Evolutionary conservation across 106 monocot genomes (phyloP), one percentile per base, ranked within the genome.

Genomic region (Platanthera zijinensis): DNA sequence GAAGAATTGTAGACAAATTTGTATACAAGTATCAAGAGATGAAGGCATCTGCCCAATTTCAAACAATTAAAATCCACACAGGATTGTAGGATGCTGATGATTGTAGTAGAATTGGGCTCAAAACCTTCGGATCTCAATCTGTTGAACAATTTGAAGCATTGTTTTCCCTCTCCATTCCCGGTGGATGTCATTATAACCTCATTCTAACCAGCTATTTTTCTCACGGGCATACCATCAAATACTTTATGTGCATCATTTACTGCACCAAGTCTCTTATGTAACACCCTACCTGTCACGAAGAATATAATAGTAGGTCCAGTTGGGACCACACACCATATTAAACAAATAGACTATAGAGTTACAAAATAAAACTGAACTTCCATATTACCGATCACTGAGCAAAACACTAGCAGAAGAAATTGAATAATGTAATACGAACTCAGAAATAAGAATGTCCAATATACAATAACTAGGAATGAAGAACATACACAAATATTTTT

Each of bases 61-160:
- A 85, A 56, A 57, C 32, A 54, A 18, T 62, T 50, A 68, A 82
- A 78, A 69, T 78, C 71, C 4, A 72, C 49, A 45, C 79, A 82
- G 8, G 70, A 30, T 50, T 66, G 78, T n/a, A 85, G 73, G 12
- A 79, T 50, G 28, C 71, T 18, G 10, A 51, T 51, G 2, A 85
- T n/a, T n/a, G 79, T 82, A 49, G 10, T 48, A 2, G 82, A 82
- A 73, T 82, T 57, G 15, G 81, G 85, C 45, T 62, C 21, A 8
- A 78, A 50, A 1, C 78, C 81, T 61, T 81, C 81, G 28, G 25
- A 21, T 75, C 51, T 78, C 75, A 81, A 75, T 68, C 78, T 74
- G 39, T 15, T 48, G 69, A 81, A 74, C 21, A 81, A 6, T 3
- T 45, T 32, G 50, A 74, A 78, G 28, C 77, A 46, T 57, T 75